Conservation (phyloP, 441 rosid genomes). For the Populus hybrid region DNA sequence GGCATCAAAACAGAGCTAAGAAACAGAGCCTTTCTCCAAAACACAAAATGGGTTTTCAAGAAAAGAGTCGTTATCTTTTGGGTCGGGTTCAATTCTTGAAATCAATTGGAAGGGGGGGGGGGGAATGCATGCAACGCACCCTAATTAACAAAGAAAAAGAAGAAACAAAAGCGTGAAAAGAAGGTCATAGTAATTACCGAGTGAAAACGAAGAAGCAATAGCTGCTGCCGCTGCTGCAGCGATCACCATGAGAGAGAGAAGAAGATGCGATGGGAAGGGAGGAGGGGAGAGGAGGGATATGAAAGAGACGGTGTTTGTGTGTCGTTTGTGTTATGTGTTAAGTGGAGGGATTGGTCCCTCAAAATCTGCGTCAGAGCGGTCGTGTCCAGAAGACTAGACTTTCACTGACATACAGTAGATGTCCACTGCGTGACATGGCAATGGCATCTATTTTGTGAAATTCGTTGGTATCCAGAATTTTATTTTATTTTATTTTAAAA, state of each 20-base stretch:
- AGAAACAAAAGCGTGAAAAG: not conserved
- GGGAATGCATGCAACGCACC: not conserved
- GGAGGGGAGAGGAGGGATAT: not conserved
- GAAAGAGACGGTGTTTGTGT: not conserved
- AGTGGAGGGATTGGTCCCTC: slow-evolving; percentile 6
- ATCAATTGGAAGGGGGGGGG: not conserved
- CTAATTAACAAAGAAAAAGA: not conserved
- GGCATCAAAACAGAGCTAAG: not conserved
- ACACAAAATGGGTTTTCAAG: not conserved
- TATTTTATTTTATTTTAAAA: too few relatives aligned
- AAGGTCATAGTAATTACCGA: not conserved
- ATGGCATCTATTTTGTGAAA: too few relatives aligned
- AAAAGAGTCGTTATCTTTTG: not conserved
- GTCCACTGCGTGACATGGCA: too few relatives aligned
- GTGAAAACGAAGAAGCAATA: slow-evolving; percentile 27
- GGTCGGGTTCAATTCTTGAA: not conserved
- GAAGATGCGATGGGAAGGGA: not conserved
- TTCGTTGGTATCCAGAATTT: too few relatives aligned
- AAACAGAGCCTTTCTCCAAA: not conserved
- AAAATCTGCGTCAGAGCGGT: slow-evolving; percentile 7
- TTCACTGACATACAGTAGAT: too few relatives aligned
- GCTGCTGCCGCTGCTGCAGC: slow-evolving; percentile 44
- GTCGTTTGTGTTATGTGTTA: not conserved
- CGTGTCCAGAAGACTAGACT: not conserved
- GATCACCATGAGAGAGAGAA: slow-evolving; percentile 54